phyloP scores from a whole-genome alignment of 2,329 filamentous ascomycete genomes.

The Fusarium austroafricanum region DNA sequence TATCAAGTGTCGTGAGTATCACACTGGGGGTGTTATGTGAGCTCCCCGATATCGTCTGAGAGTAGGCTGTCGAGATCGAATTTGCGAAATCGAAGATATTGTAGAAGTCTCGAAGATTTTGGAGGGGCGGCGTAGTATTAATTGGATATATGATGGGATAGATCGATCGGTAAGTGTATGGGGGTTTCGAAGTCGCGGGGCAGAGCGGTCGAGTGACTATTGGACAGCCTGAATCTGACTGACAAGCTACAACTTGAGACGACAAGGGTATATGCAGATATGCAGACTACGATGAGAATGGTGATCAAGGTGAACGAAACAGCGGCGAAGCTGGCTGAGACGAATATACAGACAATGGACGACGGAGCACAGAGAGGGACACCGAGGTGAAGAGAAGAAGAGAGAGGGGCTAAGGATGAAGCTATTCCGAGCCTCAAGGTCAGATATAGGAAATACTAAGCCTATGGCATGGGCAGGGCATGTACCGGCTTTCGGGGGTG shows the following conservation, averaged over 20 bases:
- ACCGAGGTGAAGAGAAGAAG: constrained; percentile 27
- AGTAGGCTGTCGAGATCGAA: constrained; percentile 24
- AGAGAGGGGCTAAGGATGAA: constrained; percentile 38
- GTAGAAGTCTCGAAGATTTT: constrained; percentile 8
- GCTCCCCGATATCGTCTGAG: constrained; percentile 20
- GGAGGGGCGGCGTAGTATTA: constrained; percentile 14
- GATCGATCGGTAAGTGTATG: constrained; percentile 27
- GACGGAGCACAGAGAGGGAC: constrained; percentile 26
- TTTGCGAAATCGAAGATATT: constrained; percentile 15
- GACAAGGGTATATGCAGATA: constrained; percentile 27
- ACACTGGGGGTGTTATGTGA: constrained; percentile 35
- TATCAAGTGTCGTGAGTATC: constrained; percentile 37
- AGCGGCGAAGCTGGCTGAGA: constrained; percentile 9
- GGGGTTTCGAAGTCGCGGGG: constrained; percentile 35
- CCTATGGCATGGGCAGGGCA: constrained; percentile 18
- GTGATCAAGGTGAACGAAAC: constrained; percentile 18
- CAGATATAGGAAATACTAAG: constrained; percentile 40
- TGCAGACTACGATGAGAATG: constrained; percentile 26
- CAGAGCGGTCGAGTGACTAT: constrained; percentile 24
- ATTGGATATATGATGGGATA: constrained; percentile 31
- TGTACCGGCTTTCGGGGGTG: constrained; percentile 37
- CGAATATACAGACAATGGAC: constrained; percentile 14
- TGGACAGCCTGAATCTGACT: constrained; percentile 30
- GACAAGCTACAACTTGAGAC: constrained; percentile 30
- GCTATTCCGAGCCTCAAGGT: constrained; percentile 46